Base-by-base conservation (phyloP, 1,284 basidiomycete species). In the Inonotus hispidus region DNA sequence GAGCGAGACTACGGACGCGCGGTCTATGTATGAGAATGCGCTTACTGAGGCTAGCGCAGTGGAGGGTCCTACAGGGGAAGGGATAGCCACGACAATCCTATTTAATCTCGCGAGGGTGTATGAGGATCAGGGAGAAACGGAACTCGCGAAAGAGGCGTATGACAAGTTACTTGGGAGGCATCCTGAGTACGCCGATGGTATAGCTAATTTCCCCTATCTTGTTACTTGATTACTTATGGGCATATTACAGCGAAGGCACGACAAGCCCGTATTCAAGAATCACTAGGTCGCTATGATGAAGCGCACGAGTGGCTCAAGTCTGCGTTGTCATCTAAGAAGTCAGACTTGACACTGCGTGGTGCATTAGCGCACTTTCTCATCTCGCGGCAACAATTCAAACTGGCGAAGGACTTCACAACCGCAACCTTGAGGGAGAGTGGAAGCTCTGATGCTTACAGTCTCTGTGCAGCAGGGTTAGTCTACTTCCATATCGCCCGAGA, bases 101-200 rank as follows among this genome's bases (percentile, higher is more conserved):
- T 97, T 93, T 74, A 97, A 98, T 70, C 83, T 96, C 16, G 95
- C 89, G 0, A 79, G 93, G 60, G 85, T 90, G 14, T 93, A 93
- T 68, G 95, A 98, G 71, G 91, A 93, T 59, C 79, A 83, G 60
- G 88, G 88, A 0, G 86, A 92, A 47, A 77, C 81, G 2, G 77
- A 74, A 1, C 80, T 87, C 67, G 93, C 94, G 10, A 86, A 82
- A 63, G 89, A 90, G 66, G 92, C 92, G 5, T 97, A 95, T 68
- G 84, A 89, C 52, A 92, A 93, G 70, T 78, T 98, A 5, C 73
- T 97, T 29, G 76, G 83, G 16, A 81, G 90, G 60, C 94, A 98
- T 77, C 92, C 93, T 0, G 95, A 97, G 74, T 97, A 96, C 71
- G 83, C 93, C 50, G 95, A 97, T 71, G 95, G 94, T 95, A 67